A percentile compares a stretch with the other conserved stretches of the same genome.
These are phyloP conservation scores for Gnomoniopsis smithogilvyi DNA, from an alignment of 2,329 filamentous ascomycete species.

Conservation along the genomic window DNA sequence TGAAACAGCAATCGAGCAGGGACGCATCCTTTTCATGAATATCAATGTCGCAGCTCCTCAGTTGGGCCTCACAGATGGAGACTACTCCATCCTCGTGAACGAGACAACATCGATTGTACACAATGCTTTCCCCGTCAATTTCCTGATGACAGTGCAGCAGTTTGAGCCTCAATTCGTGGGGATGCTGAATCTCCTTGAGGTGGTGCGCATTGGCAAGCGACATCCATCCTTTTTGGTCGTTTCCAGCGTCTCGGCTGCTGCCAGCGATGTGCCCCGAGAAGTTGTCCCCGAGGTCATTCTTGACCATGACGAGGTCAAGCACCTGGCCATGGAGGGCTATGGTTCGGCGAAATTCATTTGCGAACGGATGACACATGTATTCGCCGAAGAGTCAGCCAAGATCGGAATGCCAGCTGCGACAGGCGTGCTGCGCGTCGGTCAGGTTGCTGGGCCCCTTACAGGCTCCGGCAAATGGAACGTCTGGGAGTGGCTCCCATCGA, in stretches of 20 bases:
- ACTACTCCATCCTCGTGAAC: constrained; percentile 25
- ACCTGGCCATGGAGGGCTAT: constrained; percentile 25
- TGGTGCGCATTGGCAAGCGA: constrained; percentile 25
- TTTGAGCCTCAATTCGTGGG: constrained; percentile 43
- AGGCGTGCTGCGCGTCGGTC: constrained; percentile 24
- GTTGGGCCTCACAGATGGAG: constrained; percentile 34
- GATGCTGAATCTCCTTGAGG: constrained; percentile 35
- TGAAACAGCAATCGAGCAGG: constrained; percentile 3
- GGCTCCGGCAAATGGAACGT: constrained; percentile 24
- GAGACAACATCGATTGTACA: constrained; percentile 41
- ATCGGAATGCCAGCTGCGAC: constrained; percentile 12
- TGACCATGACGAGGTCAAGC: constrained; percentile 10
- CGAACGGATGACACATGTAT: constrained; percentile 25
- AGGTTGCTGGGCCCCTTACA: constrained; percentile 24
- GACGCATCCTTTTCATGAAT: constrained; percentile 6
- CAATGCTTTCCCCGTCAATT: constrained; percentile 49
- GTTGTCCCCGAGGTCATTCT: constrained; percentile 23
- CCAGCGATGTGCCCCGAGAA: constrained; percentile 10
- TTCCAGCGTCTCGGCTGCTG: constrained; percentile 26
- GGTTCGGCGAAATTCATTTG: constrained; percentile 27
- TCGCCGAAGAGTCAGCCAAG: constrained; percentile 14
- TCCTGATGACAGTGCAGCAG: constrained; percentile 43
- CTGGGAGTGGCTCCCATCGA: constrained; percentile 26
- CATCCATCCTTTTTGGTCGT: constrained; percentile 22
- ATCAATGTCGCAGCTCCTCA: constrained; percentile 32